A percentile compares a stretch with the other conserved stretches of the same genome.
Conservation (phyloP, 1,284 basidiomycete species). For the Pascua guehoae region DNA sequence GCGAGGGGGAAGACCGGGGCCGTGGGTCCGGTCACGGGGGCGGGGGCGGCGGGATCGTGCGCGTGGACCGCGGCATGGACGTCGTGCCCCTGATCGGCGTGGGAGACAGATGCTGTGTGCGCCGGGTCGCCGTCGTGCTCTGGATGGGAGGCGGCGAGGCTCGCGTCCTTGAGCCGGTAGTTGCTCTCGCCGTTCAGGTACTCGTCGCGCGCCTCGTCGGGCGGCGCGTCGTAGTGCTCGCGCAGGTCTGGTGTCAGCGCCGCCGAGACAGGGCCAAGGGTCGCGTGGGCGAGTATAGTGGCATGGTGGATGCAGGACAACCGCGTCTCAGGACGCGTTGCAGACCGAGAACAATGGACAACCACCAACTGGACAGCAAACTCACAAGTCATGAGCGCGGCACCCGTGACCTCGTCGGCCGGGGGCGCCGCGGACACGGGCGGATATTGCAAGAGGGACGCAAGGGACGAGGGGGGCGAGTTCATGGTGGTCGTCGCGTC, state of each 20-base stretch:
- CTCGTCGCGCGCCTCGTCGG: background rate
- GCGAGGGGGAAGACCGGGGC: no score
- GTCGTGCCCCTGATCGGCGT: background rate
- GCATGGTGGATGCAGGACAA: background rate
- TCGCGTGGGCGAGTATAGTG: no score
- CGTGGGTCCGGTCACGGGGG: background rate
- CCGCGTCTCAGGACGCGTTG: background rate
- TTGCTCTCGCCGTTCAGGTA: no score
- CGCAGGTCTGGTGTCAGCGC: constrained; percentile 13
- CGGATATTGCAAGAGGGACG: constrained; percentile 3
- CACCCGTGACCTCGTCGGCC: constrained; percentile 5
- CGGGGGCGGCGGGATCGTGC: background rate
- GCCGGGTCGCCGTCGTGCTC: background rate
- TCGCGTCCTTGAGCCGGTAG: no score
- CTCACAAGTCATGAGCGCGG: constrained; percentile 18
- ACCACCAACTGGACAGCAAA: background rate
- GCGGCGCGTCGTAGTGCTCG: constrained; percentile 4
- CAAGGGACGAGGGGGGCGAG: constrained; percentile 9
- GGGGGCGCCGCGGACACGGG: background rate
- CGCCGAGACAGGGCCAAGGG: background rate
- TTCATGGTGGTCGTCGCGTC: constrained; percentile 4
- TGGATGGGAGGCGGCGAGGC: no score
- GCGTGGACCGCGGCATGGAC: background rate
- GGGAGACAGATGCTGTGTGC: background rate
- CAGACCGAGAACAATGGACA: background rate